A percentile compares a stretch with the other conserved stretches of the same genome.
These are phyloP conservation scores for Cyclostephanos tholiformis DNA, from an alignment of 108 stramenopile species.

Conservation along the genomic window DNA sequence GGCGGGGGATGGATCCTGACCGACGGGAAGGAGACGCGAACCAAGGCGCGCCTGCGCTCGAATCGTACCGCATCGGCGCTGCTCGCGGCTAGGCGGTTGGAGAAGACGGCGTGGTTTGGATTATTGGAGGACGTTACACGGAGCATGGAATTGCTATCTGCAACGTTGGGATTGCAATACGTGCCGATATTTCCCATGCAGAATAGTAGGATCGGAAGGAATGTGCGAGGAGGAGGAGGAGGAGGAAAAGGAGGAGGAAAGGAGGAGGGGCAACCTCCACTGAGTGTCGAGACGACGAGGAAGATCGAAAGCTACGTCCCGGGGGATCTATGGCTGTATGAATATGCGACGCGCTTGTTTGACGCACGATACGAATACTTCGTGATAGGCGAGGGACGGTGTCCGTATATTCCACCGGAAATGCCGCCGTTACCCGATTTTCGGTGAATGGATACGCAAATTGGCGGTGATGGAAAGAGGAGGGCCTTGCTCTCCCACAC, in stretches of 20 bases:
- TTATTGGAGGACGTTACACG: conserved; percentile 38
- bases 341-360: conserved; percentile 38
- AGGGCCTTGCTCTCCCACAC: too few species aligned
- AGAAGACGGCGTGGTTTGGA: conserved; percentile 40
- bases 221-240: neutral
- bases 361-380: conserved; percentile 38
- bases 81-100: conserved; percentile 24
- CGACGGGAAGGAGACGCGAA: conserved; percentile 5
- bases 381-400: neutral
- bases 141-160: conserved; percentile 32
- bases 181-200: conserved; percentile 17
- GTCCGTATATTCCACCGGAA: conserved; percentile 18
- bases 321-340: conserved; percentile 46
- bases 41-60: conserved; percentile 17
- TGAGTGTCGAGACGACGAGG: neutral
- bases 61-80: conserved; percentile 29
- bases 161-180: conserved; percentile 13
- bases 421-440: conserved; percentile 19
- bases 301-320: conserved; percentile 26
- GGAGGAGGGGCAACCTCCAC: neutral
- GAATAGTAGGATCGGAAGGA: neutral
- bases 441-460: neutral
- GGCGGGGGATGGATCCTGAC: conserved; percentile 21
- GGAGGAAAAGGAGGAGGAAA: too few species aligned
- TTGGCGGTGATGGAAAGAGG: neutral